Base-by-base conservation (phyloP, 805 yeast species). In the Candida golubevii region DNA sequence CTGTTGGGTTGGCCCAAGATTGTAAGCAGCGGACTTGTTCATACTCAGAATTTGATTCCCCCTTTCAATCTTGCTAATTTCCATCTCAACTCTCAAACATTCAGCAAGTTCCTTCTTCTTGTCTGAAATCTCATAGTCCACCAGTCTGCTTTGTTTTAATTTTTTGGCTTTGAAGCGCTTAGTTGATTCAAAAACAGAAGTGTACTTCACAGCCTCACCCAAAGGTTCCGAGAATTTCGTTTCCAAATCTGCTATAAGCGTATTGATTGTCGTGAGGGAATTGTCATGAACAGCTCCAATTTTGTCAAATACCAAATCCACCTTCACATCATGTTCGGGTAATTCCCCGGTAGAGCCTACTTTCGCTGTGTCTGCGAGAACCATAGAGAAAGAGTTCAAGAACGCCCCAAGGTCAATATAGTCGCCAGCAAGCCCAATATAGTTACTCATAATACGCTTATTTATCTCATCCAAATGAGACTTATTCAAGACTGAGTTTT, bases 221-320 rank as follows among this genome's bases (percentile, higher is more conserved):
- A 83, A 62, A 3, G 88, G 88, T 57, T 83, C 88, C 7, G 79
- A 73, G 54, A 82, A 82, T 43, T 79, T 78, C 1, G 79, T 73
- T 41, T 78, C 79, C 39, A 83, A 62, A 32, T 76, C 75, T 10
- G 71, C 63, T 5, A 80, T 75, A 9, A 83, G 68, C 1, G 74
- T 59, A 54, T 80, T 69, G 49, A 80, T 66, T n/a, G 80, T 59
- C 49, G 79, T 60, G 57, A 71, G 73, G 37, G 77, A 79, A 33
- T 82, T 77, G 61, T 93, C 98, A 50, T 87, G 82, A 1, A 89
- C 84, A 57, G 86, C 89, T 1, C 98, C 97, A 27, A 88, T 78
- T 49, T 81, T 80, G 59, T 93, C 98, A 48, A 88, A 59, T 1
- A 70, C 54, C 9, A 66, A 45, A 47, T 64, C 63, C 14, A 68